These are phyloP conservation scores for Thielaviopsis cerberus DNA, from an alignment of 2,329 filamentous ascomycete species.

Conservation along the genomic window DNA sequence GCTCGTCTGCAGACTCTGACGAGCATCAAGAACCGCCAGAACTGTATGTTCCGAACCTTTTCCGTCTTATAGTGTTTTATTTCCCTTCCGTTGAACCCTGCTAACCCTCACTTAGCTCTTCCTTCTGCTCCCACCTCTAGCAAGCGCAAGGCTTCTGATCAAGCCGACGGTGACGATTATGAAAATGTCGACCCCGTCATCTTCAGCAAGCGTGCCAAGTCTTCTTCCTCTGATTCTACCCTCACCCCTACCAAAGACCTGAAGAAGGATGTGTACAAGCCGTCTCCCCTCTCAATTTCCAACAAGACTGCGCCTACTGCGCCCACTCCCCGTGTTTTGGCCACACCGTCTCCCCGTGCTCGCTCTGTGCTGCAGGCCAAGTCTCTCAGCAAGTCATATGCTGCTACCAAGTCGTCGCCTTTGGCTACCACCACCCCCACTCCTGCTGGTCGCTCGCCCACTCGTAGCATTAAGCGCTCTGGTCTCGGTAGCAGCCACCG, in stretches of 20 bases:
- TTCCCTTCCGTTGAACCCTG: conserved; percentile 18
- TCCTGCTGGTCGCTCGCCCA: conserved; percentile 68
- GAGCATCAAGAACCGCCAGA: conserved; percentile 62
- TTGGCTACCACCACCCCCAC: conserved; percentile 27
- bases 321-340: conserved; percentile 17
- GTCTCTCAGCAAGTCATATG: conserved; percentile 29
- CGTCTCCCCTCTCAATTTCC: conserved; percentile 19
- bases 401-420: conserved; percentile 30
- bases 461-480: conserved; percentile 42
- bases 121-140: conserved; percentile 18
- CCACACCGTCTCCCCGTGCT: conserved; percentile 20
- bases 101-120: conserved; percentile 5
- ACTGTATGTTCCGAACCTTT: conserved; percentile 32
- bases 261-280: conserved; percentile 31
- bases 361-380: conserved; percentile 32
- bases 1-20: conserved; percentile 52
- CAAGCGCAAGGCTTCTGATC: conserved; percentile 40
- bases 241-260: conserved; percentile 20
- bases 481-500: conserved; percentile 47
- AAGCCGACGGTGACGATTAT: conserved; percentile 30
- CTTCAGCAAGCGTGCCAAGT: conserved; percentile 42
- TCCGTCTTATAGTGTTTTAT: neutral
- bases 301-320: conserved; percentile 16
- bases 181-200: conserved; percentile 44
- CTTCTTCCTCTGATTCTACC: conserved; percentile 13